Evolutionary conservation across 106 monocot species (phyloP).

Genomic region (Agapanthus africanus): DNA sequence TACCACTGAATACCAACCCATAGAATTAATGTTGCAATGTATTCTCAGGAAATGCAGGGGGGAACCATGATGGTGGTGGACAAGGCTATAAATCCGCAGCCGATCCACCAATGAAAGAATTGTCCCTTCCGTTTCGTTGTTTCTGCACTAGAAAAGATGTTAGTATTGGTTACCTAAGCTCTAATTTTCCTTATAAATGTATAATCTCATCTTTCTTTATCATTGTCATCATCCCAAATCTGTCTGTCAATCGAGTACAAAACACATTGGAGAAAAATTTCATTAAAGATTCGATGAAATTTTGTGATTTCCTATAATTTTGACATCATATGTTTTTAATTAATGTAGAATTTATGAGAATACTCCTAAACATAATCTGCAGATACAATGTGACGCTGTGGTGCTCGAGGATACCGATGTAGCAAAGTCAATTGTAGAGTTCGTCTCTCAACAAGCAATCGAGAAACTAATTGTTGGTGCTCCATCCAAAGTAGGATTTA

Average conservation of each 20-base stretch:
- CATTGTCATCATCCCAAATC: too few relatives aligned
- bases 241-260: too few relatives aligned
- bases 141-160: conserved; percentile 54
- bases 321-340: too few relatives aligned
- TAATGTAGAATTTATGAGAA: too few relatives aligned
- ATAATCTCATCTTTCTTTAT: too few relatives aligned
- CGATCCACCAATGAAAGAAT: conserved; percentile 29
- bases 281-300: too few relatives aligned
- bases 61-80: conserved; percentile 1
- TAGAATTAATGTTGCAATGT: too few relatives aligned
- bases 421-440: conserved; percentile 31
- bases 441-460: conserved; percentile 24
- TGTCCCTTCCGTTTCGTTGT: conserved; percentile 47
- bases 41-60: background rate
- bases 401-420: conserved; percentile 31
- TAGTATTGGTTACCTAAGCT: too few relatives aligned
- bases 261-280: too few relatives aligned
- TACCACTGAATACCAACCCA: too few relatives aligned
- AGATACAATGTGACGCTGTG: conserved; percentile 27
- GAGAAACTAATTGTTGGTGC: conserved; percentile 43
- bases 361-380: background rate
- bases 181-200: too few relatives aligned
- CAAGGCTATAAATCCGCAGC: conserved; percentile 7
- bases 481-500: conserved; percentile 25
- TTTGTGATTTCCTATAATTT: too few relatives aligned